Evolutionary conservation across 306 rosid genomes (phyloP).

Genomic region (Fagus crenata): DNA sequence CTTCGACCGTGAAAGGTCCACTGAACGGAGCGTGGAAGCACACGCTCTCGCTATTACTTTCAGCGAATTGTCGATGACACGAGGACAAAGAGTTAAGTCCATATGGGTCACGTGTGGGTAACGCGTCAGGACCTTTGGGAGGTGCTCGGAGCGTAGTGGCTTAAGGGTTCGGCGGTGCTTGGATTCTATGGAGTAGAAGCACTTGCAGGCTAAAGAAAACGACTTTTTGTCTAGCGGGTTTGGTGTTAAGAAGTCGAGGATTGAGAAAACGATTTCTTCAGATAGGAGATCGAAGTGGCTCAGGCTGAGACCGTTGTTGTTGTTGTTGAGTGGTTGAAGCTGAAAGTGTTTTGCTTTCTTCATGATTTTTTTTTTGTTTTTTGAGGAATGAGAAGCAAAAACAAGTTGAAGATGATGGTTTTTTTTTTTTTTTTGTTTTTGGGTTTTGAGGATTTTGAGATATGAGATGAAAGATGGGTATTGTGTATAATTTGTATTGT

Average conservation of each 20-base stretch:
- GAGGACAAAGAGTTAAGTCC: conserved; percentile 75
- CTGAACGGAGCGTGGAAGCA: conserved; percentile 40
- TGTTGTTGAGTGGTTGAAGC: neutral
- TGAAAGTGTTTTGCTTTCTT: conserved; percentile 42
- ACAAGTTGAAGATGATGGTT: neutral
- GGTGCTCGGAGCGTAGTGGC: conserved; percentile 64
- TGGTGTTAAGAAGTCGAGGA: conserved; percentile 60
- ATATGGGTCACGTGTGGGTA: conserved; percentile 41
- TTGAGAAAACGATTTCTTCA: conserved; percentile 65
- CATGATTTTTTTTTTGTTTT: conserved; percentile 26
- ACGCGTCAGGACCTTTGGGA: conserved; percentile 49
- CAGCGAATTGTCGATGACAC: conserved; percentile 51
- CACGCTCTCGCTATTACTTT: conserved; percentile 41
- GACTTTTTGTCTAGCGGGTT: conserved; percentile 56
- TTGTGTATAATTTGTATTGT: neutral
- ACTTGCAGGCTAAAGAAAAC: conserved; percentile 59
- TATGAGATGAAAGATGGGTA: neutral
- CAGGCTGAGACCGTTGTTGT: neutral
- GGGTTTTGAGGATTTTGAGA: neutral
- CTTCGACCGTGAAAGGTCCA: conserved; percentile 74
- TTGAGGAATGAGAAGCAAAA: neutral
- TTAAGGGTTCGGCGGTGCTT: conserved; percentile 65
- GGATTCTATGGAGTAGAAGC: conserved; percentile 60
- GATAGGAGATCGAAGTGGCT: conserved; percentile 59
- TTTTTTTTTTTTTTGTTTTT: neutral